These are phyloP conservation scores for Chrysoporthe cubensis DNA, from an alignment of 2,329 filamentous ascomycete species.

Conservation along the genomic window DNA sequence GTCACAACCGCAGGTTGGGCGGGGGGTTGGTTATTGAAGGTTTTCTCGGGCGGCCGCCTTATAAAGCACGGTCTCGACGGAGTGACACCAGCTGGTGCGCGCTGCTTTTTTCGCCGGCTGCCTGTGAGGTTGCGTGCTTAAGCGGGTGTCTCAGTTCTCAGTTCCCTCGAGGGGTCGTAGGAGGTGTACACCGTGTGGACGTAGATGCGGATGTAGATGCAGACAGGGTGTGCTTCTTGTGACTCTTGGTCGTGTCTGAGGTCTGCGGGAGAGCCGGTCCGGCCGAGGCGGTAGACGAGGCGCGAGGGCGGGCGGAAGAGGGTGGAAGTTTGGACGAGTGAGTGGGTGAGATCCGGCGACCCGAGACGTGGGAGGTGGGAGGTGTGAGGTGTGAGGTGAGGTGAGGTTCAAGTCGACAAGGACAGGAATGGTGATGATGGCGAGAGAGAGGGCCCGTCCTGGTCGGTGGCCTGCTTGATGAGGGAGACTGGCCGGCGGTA, in stretches of 20 bases:
- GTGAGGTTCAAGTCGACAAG: conserved; percentile 3
- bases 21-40: not conserved
- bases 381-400: not conserved
- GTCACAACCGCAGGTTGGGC: not conserved
- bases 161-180: not conserved
- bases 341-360: too few species aligned
- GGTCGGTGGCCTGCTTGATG: not conserved
- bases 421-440: not conserved
- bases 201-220: not conserved
- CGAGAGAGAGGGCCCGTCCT: not conserved
- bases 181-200: not conserved
- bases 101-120: not conserved
- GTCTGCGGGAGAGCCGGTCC: not conserved
- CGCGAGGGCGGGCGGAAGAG: too few species aligned
- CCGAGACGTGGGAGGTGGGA: not conserved
- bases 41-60: not conserved
- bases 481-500: not conserved
- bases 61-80: not conserved
- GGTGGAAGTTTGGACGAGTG: too few species aligned
- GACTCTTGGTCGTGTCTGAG: not conserved
- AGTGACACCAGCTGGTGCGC: not conserved
- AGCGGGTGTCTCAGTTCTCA: not conserved
- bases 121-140: not conserved
- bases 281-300: not conserved
- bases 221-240: not conserved